These are phyloP conservation scores for Fusarium albosuccineum DNA, from an alignment of 2,329 filamentous ascomycete genomes.

Conservation along the genomic window DNA sequence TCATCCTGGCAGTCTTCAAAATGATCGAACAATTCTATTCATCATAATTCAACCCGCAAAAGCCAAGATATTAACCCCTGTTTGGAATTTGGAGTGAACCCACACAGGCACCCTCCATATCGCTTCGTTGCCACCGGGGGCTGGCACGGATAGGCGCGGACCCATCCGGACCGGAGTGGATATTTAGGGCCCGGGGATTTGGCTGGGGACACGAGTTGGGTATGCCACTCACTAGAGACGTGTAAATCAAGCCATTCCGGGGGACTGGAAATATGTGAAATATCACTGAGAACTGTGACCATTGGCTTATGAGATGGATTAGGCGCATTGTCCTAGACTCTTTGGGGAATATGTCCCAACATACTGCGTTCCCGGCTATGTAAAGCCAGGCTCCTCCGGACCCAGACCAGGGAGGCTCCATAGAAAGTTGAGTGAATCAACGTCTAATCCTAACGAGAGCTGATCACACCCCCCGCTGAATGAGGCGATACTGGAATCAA, in stretches of 20 bases:
- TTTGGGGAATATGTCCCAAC: neutral
- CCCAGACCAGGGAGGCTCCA: slow-evolving; percentile 31
- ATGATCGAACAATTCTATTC: too few species aligned
- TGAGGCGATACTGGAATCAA: slow-evolving; percentile 28
- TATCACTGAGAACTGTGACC: neutral
- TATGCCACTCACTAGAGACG: too few species aligned
- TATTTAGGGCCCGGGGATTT: neutral
- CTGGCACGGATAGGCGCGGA: slow-evolving; percentile 18
- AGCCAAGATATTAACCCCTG: neutral
- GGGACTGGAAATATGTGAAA: neutral
- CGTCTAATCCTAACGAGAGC: slow-evolving; percentile 19
- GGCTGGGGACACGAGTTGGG: neutral
- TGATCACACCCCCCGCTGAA: slow-evolving; percentile 26
- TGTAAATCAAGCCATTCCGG: neutral
- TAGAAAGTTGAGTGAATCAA: slow-evolving; percentile 30
- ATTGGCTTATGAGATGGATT: neutral
- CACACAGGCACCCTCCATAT: neutral
- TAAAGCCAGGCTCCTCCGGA: neutral
- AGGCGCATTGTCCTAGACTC: neutral
- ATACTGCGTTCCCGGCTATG: neutral
- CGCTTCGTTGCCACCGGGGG: neutral
- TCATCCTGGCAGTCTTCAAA: too few species aligned
- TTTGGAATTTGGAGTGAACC: too few species aligned
- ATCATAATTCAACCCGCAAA: too few species aligned
- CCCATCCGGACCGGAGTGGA: slow-evolving; percentile 14